Base-by-base conservation (phyloP, 768 basidiomycete genomes). In the Termitomyces sp. region DNA sequence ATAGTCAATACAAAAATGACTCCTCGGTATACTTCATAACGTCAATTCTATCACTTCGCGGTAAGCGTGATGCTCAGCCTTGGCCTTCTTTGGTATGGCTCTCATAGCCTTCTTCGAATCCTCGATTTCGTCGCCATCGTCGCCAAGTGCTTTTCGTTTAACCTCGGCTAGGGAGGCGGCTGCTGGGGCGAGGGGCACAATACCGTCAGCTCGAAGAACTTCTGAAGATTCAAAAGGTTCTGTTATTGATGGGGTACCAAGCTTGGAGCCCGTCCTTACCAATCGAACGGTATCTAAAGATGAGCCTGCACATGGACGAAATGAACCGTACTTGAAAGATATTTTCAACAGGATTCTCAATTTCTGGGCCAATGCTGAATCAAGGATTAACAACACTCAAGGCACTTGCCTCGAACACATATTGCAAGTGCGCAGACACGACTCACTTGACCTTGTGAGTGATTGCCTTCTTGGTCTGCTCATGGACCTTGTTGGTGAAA, bases 401-500 rank as follows among this genome's bases (percentile, higher is more conserved):
- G 28, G 46, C 28, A 20, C 20, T 14, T 22, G 10, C 6, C n/a
- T 33, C 32, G 32, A 49, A 49, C 30, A 49, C 48, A 13, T 32
- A 32, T 49, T 9, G 36, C 18, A 30, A 35, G 18, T 10, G 8
- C 18, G 16, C 2, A 24, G 14, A 30, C 3, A 43, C 20, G 32
- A 58, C 68, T 48, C 26, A 70, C 71, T 59, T 56, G n/a, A 67
- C 61, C 42, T 64, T 62, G 47, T 72, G 71, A 0, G 52, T 57
- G 51, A 69, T 58, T 14, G 62, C 66, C 45, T 48, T 48, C 30
- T 48, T 48, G 30, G 47, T 26, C 47, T 30, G 47, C 30, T 48
- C 47, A 48, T 48, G 47, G 12, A 48, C n/a, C n/a, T 48, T 48
- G 6, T 33, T 48, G 30, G n/a, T 48, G 47, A 48, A 48, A 48